Evolutionary conservation across 2,329 filamentous ascomycete species (phyloP), one percentile per base, ranked within the genome.

Genomic region (Fusarium sp.): DNA sequence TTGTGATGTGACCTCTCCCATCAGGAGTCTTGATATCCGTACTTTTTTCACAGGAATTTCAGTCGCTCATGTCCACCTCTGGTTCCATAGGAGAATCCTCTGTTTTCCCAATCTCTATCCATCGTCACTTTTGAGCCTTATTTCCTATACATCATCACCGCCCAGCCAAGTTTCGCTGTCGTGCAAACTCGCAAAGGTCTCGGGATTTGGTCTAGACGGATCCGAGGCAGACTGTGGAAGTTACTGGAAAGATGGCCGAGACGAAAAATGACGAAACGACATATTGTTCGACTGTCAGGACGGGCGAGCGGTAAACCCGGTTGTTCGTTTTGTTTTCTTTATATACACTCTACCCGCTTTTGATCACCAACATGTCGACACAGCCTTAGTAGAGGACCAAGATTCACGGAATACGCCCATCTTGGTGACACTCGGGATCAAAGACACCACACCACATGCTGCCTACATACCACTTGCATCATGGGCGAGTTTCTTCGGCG

Each of bases 391-490:
- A 33, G 31, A 33, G 31, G 31, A 33, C 31, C 4, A 33, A 29
- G 27, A 8, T n/a, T 29, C 29, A 29, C 29, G 8, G 29, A 29
- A 29, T 29, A 7, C 9, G 6, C 9, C 8, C 6, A 16, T 36
- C 5, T 38, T 38, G 6, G 40, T 10, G 40, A 22, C 40, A 6
- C 6, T 42, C 6, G 42, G 20, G 20, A 11, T 42, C n/a, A 7
- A 20, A 14, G 38, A 20, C 11, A 6, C 1, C n/a, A 4, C 1
- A 7, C n/a, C n/a, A n/a, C n/a, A n/a, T n/a, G n/a, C n/a, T 11
- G 10, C n/a, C 9, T 20, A 20, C n/a, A 20, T 5, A n/a, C 10
- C 1, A n/a, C 10, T 5, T 20, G n/a, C 2, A 40, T 40, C 38
- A 40, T 44, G 20, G 3, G 1, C 20, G 42, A 44, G 42, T 9